Base-by-base conservation (phyloP, 768 basidiomycete species). In the Chalciporus sphaerocephalus region DNA sequence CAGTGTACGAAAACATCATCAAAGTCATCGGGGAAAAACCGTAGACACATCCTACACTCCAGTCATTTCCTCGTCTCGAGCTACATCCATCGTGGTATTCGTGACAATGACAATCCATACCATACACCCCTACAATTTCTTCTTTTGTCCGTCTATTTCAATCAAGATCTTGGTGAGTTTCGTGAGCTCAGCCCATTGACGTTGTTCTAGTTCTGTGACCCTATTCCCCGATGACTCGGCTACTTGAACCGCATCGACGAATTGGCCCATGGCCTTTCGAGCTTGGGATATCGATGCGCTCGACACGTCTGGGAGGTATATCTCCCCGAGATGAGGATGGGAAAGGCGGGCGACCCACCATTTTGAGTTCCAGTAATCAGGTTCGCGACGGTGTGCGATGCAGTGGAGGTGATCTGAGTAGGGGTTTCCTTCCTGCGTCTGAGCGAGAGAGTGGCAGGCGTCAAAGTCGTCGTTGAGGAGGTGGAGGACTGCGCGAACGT, bases 1-100 rank as follows among this genome's bases (percentile, higher is more conserved):
- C 90, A 1, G 76, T 92, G 2, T 96, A 95, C 63, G 93, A 97
- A 59, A 82, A 87, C 39, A 67, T 90, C 13, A 87, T 91, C 52
- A 71, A 69, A 47, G 37, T 74, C n/a, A 62, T 79, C 16, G 71
- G 72, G 6, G 68, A 60, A 16, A 16, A 27, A 2, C 37, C 42
- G 36, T 59, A 46, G 43, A 32, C 7, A n/a, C 37, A 15, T 21
- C 3, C 36, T 22, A 15, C 28, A 27, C 4, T 25, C 24, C 7
- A 15, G 28, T 8, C 37, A 8, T 13, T 6, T 5, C 11, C 6
- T 38, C 22, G 15, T 5, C 11, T n/a, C n/a, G n/a, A n/a, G n/a
- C n/a, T n/a, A 4, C 13, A n/a, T 8, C 24, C 27, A 16, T 40
- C n/a, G n/a, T 27, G 24, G 16, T 40, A 27, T 27, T 25, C 13